Evolutionary conservation across 331 rosid species (phyloP), one percentile per base, ranked within the genome.

Genomic region (Cydonia oblonga): DNA sequence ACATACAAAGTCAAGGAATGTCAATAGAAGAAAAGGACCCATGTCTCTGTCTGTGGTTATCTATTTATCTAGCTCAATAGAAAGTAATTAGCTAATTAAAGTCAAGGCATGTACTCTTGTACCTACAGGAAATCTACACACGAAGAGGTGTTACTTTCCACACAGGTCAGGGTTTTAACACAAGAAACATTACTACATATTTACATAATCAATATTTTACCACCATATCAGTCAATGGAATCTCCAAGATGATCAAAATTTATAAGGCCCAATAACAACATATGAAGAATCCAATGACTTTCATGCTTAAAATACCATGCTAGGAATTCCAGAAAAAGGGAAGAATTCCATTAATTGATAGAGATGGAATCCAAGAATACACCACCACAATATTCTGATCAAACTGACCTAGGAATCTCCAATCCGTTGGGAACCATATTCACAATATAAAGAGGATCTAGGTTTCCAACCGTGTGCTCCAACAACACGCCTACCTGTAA

Each of bases 391-490:
- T 57, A 56, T 57, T 76, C 66, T 44, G 29, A 70, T 71, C 78
- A 70, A 59, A 83, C 96, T 81, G 66, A 93, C 97, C 96, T 82
- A 68, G 99, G 99, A 82, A 95, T 95, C 81, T 91, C 93, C 87
- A 95, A 67, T 64, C 99, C 97, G 53, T 91, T 83, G 65, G 99
- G 99, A 80, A 95, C 99, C 88, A 80, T 91, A 84, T 95, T 95
- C 67, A 95, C 99, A 53, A 95, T 95, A 81, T 95, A 91, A 19
- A 95, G 97, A 72, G 99, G 99, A 77, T 91, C 97, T 40, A 95
- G 96, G 86, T 95, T 89, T 77, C 99, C 99, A 82, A 95, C 99
- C 0, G 99, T 89, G 90, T 91, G 99, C 83, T 95, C 97, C 93
- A 95, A 78, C 30, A 95, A 78, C 71, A 95, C 82, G 25, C 97